Base-by-base conservation (phyloP, 371 early-diverging fungal genomes). In the Lichtheimia ornata region DNA sequence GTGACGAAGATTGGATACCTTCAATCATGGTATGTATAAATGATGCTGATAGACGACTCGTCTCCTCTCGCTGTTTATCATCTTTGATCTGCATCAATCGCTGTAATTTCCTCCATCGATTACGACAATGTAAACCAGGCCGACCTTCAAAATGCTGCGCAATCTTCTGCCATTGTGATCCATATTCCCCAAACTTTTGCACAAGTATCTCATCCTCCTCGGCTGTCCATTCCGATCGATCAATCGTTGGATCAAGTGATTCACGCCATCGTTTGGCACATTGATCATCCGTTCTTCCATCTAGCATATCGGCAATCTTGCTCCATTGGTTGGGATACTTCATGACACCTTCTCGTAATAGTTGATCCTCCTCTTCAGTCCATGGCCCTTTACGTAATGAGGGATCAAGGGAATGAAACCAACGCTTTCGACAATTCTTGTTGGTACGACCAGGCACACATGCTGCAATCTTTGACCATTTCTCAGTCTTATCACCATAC, bases 241-340 rank as follows among this genome's bases (percentile, higher is more conserved):
- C 87, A 42, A 93, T 92, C 27, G 77, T 76, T 4, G 92, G 91
- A 74, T 93, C 92, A 43, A 93, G 70, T 50, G 85, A 84, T 71
- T 93, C 91, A 14, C 91, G 74, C 92, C 92, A 93, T 18, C 93
- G 81, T 72, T 91, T 91, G 15, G 91, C 89, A 55, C 91, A 91
- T 59, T 91, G 92, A 67, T 91, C 91, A 64, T 91, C 91, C 5
- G 91, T 93, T n/a, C 93, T 76, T 7, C 93, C 93, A 12, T 80
- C 82, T 22, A 93, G 80, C 63, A 84, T 81, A 61, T 90, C 89
- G 4, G 93, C 92, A 55, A 93, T 88, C 56, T 86, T 85, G 60
- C 90, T 87, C 93, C 93, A 93, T 73, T 90, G 89, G 25, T 85
- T 80, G 20, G 85, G 86, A 62, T 79, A 84, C 51, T 81, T 83